Conservation (phyloP, 2,329 filamentous ascomycete genomes). For the Leptographium wingfieldii region DNA sequence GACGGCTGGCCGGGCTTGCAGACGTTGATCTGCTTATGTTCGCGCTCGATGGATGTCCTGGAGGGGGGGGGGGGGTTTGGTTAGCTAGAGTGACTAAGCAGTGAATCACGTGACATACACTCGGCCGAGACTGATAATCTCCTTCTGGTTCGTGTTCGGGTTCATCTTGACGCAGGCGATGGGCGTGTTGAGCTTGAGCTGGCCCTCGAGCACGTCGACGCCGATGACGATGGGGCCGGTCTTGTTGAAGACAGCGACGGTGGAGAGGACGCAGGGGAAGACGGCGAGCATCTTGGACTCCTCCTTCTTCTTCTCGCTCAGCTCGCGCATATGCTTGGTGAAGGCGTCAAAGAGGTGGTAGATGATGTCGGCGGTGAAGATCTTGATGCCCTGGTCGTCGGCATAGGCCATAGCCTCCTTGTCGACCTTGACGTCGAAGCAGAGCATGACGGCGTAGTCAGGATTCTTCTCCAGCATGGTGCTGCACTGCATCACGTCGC, state of each 20-base stretch:
- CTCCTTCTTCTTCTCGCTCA: conserved; percentile 87
- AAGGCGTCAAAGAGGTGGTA: conserved; percentile 97
- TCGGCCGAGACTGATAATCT: conserved; percentile 75
- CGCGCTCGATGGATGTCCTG: conserved; percentile 91
- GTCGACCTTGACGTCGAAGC: conserved; percentile 98
- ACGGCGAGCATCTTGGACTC: conserved; percentile 91
- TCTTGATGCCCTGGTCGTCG: conserved; percentile 88
- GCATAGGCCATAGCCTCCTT: conserved; percentile 88
- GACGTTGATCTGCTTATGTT: conserved; percentile 85
- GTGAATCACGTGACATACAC: conserved; percentile 52
- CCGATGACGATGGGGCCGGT: conserved; percentile 89
- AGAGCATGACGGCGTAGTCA: conserved; percentile 97
- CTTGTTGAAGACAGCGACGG: conserved; percentile 97
- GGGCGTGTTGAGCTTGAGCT: conserved; percentile 75
- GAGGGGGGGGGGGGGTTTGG: neutral
- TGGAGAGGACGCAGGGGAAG: conserved; percentile 81
- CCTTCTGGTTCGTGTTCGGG: conserved; percentile 64
- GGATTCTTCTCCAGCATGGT: conserved; percentile 94
- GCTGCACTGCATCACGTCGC: conserved; percentile 89
- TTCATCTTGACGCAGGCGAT: conserved; percentile 80
- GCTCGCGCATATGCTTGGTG: conserved; percentile 81
- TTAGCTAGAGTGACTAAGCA: neutral
- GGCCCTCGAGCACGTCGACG: conserved; percentile 89
- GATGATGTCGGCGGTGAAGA: conserved; percentile 98
- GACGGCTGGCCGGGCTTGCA: conserved; percentile 97